A percentile compares a stretch with the other conserved stretches of the same genome.
Conservation (phyloP, 192 early-diverging fungal genomes). For the Gaertneriomyces semiglobifer region DNA sequence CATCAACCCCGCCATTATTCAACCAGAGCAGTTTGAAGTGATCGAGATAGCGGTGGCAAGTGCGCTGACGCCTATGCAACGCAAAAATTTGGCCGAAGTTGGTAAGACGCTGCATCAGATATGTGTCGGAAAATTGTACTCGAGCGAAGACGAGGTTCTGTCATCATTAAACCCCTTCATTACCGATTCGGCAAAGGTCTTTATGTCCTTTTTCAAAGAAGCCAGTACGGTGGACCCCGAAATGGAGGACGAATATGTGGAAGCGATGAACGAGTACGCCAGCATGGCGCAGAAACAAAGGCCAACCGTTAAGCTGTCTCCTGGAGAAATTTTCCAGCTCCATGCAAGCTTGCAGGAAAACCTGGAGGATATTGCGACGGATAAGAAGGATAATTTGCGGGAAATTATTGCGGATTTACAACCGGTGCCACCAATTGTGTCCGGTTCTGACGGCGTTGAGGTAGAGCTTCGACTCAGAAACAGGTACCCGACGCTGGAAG, state of each 20-base stretch:
- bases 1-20: slow-evolving; percentile 96
- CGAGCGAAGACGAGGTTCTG: slow-evolving; percentile 48
- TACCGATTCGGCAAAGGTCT: slow-evolving; percentile 68
- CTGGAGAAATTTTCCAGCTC: slow-evolving; percentile 86
- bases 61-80: slow-evolving; percentile 75
- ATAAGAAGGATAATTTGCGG: slow-evolving; percentile 45
- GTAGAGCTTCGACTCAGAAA: slow-evolving; percentile 68
- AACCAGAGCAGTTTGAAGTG: slow-evolving; percentile 95
- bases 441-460: slow-evolving; percentile 45
- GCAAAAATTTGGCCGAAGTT: slow-evolving; percentile 90
- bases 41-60: slow-evolving; percentile 62
- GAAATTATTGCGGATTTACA: slow-evolving; percentile 44
- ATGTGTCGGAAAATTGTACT: slow-evolving; percentile 77
- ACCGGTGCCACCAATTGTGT: slow-evolving; percentile 27
- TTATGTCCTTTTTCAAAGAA: slow-evolving; percentile 80
- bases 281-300: slow-evolving; percentile 73
- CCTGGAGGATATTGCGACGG: slow-evolving; percentile 65
- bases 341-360: slow-evolving; percentile 80
- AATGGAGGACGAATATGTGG: slow-evolving; percentile 84
- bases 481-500: slow-evolving; percentile 56
- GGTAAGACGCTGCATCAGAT: slow-evolving; percentile 68
- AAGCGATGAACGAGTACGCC: slow-evolving; percentile 79
- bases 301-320: slow-evolving; percentile 84
- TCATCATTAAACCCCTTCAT: slow-evolving; percentile 81
- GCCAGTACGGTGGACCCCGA: slow-evolving; percentile 71